Base-by-base conservation (phyloP, 768 basidiomycete genomes). In the Russula griseocarnosa region DNA sequence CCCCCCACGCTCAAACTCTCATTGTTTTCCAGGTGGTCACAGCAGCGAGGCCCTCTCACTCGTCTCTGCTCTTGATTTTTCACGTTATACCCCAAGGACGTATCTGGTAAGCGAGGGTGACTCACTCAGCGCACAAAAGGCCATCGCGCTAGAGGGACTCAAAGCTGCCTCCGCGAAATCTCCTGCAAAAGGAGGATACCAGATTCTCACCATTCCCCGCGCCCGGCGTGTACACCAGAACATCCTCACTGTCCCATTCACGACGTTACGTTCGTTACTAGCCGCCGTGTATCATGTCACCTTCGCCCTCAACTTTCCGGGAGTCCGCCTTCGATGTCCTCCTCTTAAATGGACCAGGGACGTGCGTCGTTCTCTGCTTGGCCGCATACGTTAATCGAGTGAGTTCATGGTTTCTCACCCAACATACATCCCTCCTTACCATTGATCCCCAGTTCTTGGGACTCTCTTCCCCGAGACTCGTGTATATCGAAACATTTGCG, bases 401-500 rank as follows among this genome's bases (percentile, higher is more conserved):
- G 72, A 69, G 84, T 77, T 16, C 5, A 6, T 61, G 52, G 42
- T 51, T 55, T 40, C 22, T 53, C 50, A 30, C 62, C 24, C 51
- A 24, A 32, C 55, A 62, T 13, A 6, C 22, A n/a, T 47, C 16
- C 32, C 14, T 26, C 14, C 20, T 69, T 62, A 24, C 36, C 52
- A 58, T 61, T 59, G n/a, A 47, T 42, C 34, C 55, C 18, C 73
- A 97, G 94, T 77, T 98, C 65, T 70, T 96, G 46, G 88, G 88
- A 30, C 73, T 94, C 40, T 78, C 79, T 24, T 82, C 86, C 1
- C 89, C 96, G 7, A 78, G 76, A 46, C 73, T 92, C 32, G 82
- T 99, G 57, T 99, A 97, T 72, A 80, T 98, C 46, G 97, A 98
- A 74, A 94, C 93, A 0, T 97, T 96, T 73, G 94, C 96, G 9